Conservation (phyloP, 208 protist genomes). For the Acanthamoeba healyi region DNA sequence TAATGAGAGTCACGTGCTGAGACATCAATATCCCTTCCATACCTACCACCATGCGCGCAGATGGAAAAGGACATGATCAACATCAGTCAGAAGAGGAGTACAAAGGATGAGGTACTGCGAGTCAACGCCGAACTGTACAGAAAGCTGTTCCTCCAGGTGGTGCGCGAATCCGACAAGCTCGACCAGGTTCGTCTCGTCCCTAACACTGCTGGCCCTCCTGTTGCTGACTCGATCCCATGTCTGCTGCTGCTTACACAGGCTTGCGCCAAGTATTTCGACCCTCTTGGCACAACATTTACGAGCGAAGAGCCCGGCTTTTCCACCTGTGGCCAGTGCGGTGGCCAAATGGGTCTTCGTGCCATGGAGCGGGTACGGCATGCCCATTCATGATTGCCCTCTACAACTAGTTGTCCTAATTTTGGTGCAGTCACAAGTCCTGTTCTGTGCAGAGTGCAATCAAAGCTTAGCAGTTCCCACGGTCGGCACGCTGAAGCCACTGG, state of each 20-base stretch:
- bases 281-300: conserved; percentile 17
- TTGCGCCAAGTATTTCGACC: conserved; percentile 58
- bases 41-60: not conserved
- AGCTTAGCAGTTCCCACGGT: not conserved
- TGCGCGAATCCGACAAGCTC: not conserved
- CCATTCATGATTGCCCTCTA: not conserved
- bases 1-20: not conserved
- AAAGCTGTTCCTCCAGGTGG: conserved; percentile 25
- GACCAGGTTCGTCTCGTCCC: not conserved
- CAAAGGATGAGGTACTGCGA: conserved; percentile 39
- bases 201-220: no score
- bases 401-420: no score
- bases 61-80: conserved; percentile 70
- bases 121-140: conserved; percentile 4
- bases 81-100: conserved; percentile 6
- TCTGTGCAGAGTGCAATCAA: conserved; percentile 33
- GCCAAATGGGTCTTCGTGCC: conserved; percentile 10
- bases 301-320: conserved; percentile 7
- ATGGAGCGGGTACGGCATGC: conserved; percentile 23
- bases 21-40: no score
- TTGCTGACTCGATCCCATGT: not conserved
- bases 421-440: conserved; percentile 37
- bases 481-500: not conserved
- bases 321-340: not conserved
- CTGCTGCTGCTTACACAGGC: not conserved